phyloP scores from a whole-genome alignment of 371 early-diverging fungal genomes.

The Mucor piriformis region DNA sequence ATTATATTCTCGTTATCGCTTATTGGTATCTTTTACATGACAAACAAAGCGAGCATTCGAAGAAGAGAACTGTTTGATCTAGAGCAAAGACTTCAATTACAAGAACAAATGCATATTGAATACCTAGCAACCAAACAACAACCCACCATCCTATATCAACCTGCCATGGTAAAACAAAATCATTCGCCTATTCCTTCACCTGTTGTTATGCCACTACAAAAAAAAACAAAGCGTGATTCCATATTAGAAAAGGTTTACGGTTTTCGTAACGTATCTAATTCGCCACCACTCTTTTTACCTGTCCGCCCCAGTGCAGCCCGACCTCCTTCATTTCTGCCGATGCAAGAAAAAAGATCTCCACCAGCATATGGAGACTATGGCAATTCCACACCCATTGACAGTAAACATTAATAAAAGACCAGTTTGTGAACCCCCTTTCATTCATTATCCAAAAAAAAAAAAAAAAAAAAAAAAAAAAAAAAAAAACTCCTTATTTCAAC shows the following conservation, averaged over 20 bases:
- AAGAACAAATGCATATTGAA: slow-evolving; percentile 11
- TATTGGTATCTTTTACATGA: slow-evolving; percentile 8
- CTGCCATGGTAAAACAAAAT: slow-evolving; percentile 26
- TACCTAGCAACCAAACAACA: not conserved
- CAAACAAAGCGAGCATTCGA: slow-evolving; percentile 12
- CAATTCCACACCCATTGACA: slow-evolving; percentile 4
- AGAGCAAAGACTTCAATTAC: slow-evolving; percentile 19
- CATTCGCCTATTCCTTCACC: slow-evolving; percentile 7
- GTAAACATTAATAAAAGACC: not conserved
- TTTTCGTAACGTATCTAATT: slow-evolving; percentile 19
- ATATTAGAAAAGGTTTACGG: slow-evolving; percentile 25
- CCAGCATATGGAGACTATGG: slow-evolving; percentile 12
- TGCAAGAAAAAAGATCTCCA: slow-evolving; percentile 21
- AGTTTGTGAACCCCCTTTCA: not conserved
- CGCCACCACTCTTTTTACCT: slow-evolving; percentile 12
- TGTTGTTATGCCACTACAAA: slow-evolving; percentile 15
- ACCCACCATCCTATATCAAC: slow-evolving; percentile 7
- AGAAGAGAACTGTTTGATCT: slow-evolving; percentile 18
- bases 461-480: not conserved
- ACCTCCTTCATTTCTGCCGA: slow-evolving; percentile 28
- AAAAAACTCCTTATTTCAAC: not conserved
- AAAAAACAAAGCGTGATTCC: slow-evolving; percentile 18
- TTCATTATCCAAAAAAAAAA: not conserved
- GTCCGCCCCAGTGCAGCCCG: slow-evolving; percentile 10
- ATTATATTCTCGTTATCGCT: slow-evolving; percentile 18